These are phyloP conservation scores for Hibiscus mutabilis DNA, from an alignment of 345 rosid genomes.

Conservation along the genomic window DNA sequence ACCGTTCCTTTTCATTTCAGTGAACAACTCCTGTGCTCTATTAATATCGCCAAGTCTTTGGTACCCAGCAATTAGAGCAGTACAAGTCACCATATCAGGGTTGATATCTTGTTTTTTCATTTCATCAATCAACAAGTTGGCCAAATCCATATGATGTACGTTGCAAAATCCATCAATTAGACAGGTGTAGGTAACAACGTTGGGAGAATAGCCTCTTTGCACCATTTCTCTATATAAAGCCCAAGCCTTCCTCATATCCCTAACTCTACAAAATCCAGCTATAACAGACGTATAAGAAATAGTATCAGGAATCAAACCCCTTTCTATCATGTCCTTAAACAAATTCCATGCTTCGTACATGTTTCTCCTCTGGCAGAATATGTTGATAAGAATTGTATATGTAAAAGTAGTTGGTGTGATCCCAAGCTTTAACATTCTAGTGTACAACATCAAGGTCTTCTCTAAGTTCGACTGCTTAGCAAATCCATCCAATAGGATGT, in stretches of 20 bases:
- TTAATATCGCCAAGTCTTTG: constrained; percentile 21
- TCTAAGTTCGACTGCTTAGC: constrained; percentile 29
- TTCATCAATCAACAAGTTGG: constrained; percentile 24
- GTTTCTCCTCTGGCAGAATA: constrained; percentile 19
- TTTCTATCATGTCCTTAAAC: constrained; percentile 31
- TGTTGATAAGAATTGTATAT: constrained; percentile 38
- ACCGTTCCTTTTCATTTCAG: constrained; percentile 37
- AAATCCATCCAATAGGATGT: constrained; percentile 37
- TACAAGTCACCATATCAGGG: constrained; percentile 40
- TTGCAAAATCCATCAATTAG: constrained; percentile 44
- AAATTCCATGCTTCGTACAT: constrained; percentile 30
- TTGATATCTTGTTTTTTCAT: constrained; percentile 30
- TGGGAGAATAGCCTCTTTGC: constrained; percentile 25
- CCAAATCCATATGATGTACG: constrained; percentile 38
- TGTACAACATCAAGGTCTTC: constrained; percentile 29
- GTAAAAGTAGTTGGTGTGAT: constrained; percentile 27
- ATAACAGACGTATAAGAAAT: constrained; percentile 37
- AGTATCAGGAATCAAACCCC: constrained; percentile 35
- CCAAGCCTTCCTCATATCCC: constrained; percentile 39
- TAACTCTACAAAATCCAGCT: constrained; percentile 36
- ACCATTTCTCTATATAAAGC: constrained; percentile 27
- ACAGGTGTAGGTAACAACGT: constrained; percentile 41
- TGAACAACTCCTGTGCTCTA: constrained; percentile 26
- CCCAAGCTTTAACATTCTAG: constrained; percentile 39
- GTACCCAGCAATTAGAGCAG: constrained; percentile 35